Conservation (phyloP, 129 eudicot genomes). For the Helianthus tuberosus region DNA sequence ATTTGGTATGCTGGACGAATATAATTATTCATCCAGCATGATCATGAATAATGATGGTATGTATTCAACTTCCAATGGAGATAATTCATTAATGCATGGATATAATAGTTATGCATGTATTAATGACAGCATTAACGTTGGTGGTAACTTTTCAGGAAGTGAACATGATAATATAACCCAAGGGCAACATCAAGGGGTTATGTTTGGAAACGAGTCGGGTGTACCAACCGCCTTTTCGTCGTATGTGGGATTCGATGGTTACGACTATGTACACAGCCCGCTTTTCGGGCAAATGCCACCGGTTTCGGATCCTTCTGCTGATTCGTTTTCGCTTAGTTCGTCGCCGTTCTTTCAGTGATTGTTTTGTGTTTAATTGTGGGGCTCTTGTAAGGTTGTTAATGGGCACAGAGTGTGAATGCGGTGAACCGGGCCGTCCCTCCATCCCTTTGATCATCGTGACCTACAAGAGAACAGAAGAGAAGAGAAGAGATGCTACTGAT, state of each 20-base stretch:
- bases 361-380: background rate
- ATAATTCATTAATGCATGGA: background rate
- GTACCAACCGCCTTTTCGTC: slow-evolving; percentile 17
- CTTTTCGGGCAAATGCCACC: slow-evolving; percentile 59
- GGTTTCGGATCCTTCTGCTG: slow-evolving; percentile 22
- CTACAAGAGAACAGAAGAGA: background rate
- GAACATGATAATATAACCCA: background rate
- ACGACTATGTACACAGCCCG: slow-evolving; percentile 43
- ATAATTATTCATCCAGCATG: too few relatives aligned
- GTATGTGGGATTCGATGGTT: slow-evolving; percentile 40
- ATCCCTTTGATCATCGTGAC: slow-evolving; percentile 5
- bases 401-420: slow-evolving; percentile 29
- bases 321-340: slow-evolving; percentile 26
- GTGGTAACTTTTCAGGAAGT: slow-evolving; percentile 11
- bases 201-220: slow-evolving; percentile 12
- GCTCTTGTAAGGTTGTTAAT: background rate
- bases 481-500: background rate
- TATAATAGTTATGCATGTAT: background rate
- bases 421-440: slow-evolving; percentile 26
- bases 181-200: slow-evolving; percentile 12
- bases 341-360: slow-evolving; percentile 16
- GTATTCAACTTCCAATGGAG: slow-evolving; percentile 4
- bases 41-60: too few relatives aligned
- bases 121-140: background rate
- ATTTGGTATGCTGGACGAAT: slow-evolving; percentile 18